A percentile compares a stretch with the other conserved stretches of the same genome.
Evolutionary conservation across 2,329 filamentous ascomycete genomes (phyloP).

Genomic region (Dothideomycetes sp.): DNA sequence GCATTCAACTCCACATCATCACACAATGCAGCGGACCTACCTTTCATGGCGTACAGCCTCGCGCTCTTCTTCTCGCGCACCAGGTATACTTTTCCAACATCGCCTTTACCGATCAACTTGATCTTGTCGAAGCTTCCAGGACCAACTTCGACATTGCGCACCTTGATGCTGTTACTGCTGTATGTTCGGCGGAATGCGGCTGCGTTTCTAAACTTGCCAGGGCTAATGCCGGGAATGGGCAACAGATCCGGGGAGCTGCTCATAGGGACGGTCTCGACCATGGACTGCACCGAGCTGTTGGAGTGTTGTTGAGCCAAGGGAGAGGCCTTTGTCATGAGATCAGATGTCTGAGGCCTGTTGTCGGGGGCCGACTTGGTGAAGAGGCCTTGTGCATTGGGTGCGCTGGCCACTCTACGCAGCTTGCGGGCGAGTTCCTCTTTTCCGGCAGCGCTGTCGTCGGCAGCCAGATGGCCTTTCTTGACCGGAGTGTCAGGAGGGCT

Average conservation of each 20-base stretch:
- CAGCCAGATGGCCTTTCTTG: slow-evolving; percentile 59
- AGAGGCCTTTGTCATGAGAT: slow-evolving; percentile 69
- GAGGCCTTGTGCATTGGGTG: slow-evolving; percentile 90
- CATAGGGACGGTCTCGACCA: slow-evolving; percentile 39
- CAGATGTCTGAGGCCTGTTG: slow-evolving; percentile 67
- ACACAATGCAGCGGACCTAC: slow-evolving; percentile 44
- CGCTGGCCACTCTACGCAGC: slow-evolving; percentile 85
- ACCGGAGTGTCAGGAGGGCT: slow-evolving; percentile 82
- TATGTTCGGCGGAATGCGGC: slow-evolving; percentile 88
- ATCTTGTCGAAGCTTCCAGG: slow-evolving; percentile 98
- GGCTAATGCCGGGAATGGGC: slow-evolving; percentile 38
- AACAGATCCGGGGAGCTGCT: slow-evolving; percentile 23
- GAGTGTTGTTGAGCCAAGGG: slow-evolving; percentile 12
- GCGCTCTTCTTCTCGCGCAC: slow-evolving; percentile 97
- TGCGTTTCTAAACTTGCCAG: slow-evolving; percentile 54
- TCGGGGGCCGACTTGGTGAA: slow-evolving; percentile 55
- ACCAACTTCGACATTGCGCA: slow-evolving; percentile 90
- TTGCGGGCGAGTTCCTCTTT: slow-evolving; percentile 94
- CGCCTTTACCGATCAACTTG: slow-evolving; percentile 96
- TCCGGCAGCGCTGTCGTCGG: slow-evolving; percentile 60
- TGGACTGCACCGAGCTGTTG: slow-evolving; percentile 42
- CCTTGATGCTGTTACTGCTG: slow-evolving; percentile 98
- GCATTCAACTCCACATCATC: neutral
- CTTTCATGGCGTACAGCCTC: slow-evolving; percentile 96
- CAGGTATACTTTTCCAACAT: slow-evolving; percentile 96